phyloP scores from a whole-genome alignment of 305 asterid genomes.

The Andrographis paniculata region DNA sequence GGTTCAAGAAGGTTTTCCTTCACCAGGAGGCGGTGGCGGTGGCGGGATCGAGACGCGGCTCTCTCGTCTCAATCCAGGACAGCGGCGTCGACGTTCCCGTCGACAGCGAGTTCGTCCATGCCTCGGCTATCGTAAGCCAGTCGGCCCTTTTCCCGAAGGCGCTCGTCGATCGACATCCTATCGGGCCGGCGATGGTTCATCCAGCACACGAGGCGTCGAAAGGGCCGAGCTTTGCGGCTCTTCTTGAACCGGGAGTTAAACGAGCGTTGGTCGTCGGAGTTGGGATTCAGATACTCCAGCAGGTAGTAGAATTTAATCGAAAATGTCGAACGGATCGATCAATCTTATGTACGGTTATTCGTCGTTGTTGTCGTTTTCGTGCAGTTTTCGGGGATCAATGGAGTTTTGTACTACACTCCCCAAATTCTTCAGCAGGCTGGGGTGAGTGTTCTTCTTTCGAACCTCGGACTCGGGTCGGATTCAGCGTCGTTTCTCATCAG shows the following conservation, averaged over 20 bases:
- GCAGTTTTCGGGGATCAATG: slow-evolving; percentile 93
- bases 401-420: slow-evolving; percentile 88
- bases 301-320: slow-evolving; percentile 31
- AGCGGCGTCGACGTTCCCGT: slow-evolving; percentile 42
- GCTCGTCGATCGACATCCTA: slow-evolving; percentile 43
- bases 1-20: slow-evolving; percentile 69
- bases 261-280: slow-evolving; percentile 72
- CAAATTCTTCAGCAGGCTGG: slow-evolving; percentile 94
- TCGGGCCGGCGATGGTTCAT: slow-evolving; percentile 83
- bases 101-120: slow-evolving; percentile 61
- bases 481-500: slow-evolving; percentile 84
- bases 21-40: slow-evolving; percentile 56
- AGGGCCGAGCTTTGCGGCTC: slow-evolving; percentile 45
- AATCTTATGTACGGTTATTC: background rate
- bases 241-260: slow-evolving; percentile 82
- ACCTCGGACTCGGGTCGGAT: slow-evolving; percentile 60
- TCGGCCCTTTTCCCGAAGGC: slow-evolving; percentile 67
- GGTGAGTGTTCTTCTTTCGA: slow-evolving; percentile 66
- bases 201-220: slow-evolving; percentile 48
- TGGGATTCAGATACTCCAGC: slow-evolving; percentile 75
- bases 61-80: slow-evolving; percentile 55
- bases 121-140: slow-evolving; percentile 80
- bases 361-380: slow-evolving; percentile 10
- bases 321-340: too few species aligned
- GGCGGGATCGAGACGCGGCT: slow-evolving; percentile 59